phyloP scores from a whole-genome alignment of 2,329 filamentous ascomycete species.

The Hawksworthiomyces lignivorus region DNA sequence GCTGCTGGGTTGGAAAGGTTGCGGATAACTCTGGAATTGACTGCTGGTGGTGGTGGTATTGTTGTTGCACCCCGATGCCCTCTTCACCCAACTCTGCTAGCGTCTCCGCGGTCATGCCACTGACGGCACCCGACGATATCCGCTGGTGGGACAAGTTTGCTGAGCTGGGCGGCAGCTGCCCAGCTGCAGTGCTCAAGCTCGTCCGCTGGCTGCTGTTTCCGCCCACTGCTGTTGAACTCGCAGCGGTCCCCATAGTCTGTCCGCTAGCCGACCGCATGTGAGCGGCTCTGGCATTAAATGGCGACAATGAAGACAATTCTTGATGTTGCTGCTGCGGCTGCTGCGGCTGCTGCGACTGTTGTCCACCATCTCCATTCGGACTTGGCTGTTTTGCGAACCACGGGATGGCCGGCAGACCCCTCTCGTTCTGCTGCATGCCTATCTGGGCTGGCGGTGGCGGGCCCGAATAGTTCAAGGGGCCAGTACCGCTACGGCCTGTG shows the following conservation, averaged over 20 bases:
- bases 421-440: conserved; percentile 1
- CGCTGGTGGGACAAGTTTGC: conserved; percentile 5
- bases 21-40: too few relatives aligned
- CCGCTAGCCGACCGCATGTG: conserved; percentile 10
- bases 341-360: background rate
- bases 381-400: conserved; percentile 3
- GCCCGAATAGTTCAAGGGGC: conserved; percentile 9
- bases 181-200: conserved; percentile 2
- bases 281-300: background rate
- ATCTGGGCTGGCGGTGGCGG: conserved; percentile 7
- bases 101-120: conserved; percentile 1
- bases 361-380: too few relatives aligned
- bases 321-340: background rate
- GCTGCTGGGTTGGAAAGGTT: too few relatives aligned
- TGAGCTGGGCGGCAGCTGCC: background rate
- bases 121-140: conserved; percentile 3
- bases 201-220: conserved; percentile 9
- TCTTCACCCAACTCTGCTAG: background rate
- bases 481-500: conserved; percentile 23
- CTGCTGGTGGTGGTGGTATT: too few relatives aligned
- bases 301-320: background rate
- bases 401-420: conserved; percentile 13
- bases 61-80: background rate
- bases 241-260: conserved; percentile 2
- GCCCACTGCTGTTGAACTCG: conserved; percentile 11